Percentiles rank a stretch among this genome's conserved stretches.
These are phyloP conservation scores for Schizophyllum commune DNA, from an alignment of 1,284 basidiomycete genomes.

Conservation along the genomic window DNA sequence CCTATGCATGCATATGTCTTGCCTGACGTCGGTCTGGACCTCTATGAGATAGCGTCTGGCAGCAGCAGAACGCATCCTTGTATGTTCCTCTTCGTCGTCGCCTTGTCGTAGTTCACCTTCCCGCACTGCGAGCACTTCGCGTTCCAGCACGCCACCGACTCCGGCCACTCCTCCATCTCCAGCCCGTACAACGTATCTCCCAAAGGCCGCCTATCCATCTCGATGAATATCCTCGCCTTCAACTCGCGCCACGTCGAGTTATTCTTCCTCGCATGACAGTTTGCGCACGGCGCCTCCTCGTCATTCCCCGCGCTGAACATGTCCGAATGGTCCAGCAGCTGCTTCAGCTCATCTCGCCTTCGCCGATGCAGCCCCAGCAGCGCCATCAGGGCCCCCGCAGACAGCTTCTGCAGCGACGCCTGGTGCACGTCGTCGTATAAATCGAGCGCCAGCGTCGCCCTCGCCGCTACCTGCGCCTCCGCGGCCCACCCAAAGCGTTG, in stretches of 20 bases:
- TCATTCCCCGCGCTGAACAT: slow-evolving; percentile 11
- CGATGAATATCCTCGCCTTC: slow-evolving; percentile 24
- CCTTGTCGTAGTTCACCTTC: slow-evolving; percentile 22
- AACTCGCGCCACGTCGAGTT: slow-evolving; percentile 11
- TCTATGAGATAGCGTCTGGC: slow-evolving; percentile 2
- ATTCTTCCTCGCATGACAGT: slow-evolving; percentile 8
- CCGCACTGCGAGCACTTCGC: slow-evolving; percentile 23
- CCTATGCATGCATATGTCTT: too few relatives aligned
- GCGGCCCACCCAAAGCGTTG: slow-evolving; percentile 34
- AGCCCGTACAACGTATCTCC: slow-evolving; percentile 29
- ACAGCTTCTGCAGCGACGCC: slow-evolving; percentile 19
- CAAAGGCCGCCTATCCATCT: slow-evolving; percentile 31
- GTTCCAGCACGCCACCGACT: slow-evolving; percentile 26
- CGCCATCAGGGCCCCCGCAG: slow-evolving; percentile 3
- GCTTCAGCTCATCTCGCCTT: slow-evolving; percentile 5
- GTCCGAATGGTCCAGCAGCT: slow-evolving; percentile 7
- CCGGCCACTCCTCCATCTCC: slow-evolving; percentile 28
- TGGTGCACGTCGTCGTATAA: slow-evolving; percentile 24
- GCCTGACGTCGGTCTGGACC: too few relatives aligned
- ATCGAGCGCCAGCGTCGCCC: slow-evolving; percentile 28
- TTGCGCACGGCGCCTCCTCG: slow-evolving; percentile 7
- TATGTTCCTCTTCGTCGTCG: slow-evolving; percentile 21
- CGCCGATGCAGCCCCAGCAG: slow-evolving; percentile 9
- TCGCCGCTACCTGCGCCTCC: slow-evolving; percentile 31
- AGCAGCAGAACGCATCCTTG: slow-evolving; percentile 17